Percentiles rank a stretch among this genome's conserved stretches.
These are phyloP conservation scores for Apiotrichum sp. DNA, from an alignment of 1,284 basidiomycete genomes.

Conservation along the genomic window DNA sequence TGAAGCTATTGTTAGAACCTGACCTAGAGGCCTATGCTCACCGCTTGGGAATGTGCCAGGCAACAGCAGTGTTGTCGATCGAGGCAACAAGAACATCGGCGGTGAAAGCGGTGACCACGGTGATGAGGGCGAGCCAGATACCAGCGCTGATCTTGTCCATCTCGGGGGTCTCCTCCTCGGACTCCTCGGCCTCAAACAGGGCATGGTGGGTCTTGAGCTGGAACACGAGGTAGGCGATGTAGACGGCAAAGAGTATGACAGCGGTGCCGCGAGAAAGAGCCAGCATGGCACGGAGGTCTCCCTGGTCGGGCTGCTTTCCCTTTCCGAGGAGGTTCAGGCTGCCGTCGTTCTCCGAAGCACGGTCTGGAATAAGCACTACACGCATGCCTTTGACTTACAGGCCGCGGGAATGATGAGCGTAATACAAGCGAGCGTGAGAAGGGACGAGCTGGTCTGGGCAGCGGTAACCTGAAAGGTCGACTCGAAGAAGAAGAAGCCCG, in stretches of 20 bases:
- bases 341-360: conserved; percentile 23
- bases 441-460: conserved; percentile 68
- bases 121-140: conserved; percentile 55
- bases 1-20: conserved; percentile 31
- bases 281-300: conserved; percentile 55
- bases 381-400: conserved; percentile 48
- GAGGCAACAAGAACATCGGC: conserved; percentile 68
- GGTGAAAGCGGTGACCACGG: conserved; percentile 75
- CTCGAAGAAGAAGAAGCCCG: conserved; percentile 60
- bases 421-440: conserved; percentile 84
- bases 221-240: conserved; percentile 64
- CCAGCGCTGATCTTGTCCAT: conserved; percentile 67
- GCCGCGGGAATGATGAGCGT: conserved; percentile 89
- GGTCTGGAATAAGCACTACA: conserved; percentile 11
- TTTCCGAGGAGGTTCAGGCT: neutral
- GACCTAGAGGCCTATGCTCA: conserved; percentile 6
- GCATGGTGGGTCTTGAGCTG: conserved; percentile 55
- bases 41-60: conserved; percentile 72
- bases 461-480: conserved; percentile 73
- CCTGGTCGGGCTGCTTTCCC: conserved; percentile 19
- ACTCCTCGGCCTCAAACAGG: conserved; percentile 51
- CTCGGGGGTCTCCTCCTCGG: conserved; percentile 53
- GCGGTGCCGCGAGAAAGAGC: conserved; percentile 79
- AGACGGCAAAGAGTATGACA: conserved; percentile 71
- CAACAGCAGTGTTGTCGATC: conserved; percentile 77